These are phyloP conservation scores for Boletus bicolor DNA, from an alignment of 768 basidiomycete species.

Conservation along the genomic window DNA sequence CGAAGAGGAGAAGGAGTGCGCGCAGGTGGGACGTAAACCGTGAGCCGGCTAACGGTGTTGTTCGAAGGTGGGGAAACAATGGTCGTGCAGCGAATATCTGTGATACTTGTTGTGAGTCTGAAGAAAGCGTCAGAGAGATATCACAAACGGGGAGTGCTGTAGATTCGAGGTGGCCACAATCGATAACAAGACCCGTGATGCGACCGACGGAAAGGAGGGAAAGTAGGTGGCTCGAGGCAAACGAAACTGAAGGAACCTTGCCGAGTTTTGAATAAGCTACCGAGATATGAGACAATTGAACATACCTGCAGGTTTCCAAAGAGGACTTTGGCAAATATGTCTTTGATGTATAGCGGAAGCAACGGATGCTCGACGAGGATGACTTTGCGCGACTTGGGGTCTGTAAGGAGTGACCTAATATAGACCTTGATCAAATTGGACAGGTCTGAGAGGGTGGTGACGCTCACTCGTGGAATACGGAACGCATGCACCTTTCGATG, in stretches of 20 bases:
- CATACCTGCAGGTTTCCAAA: slow-evolving; percentile 86
- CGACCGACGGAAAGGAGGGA: slow-evolving; percentile 82
- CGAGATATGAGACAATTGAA: not conserved
- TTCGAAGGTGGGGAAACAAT: slow-evolving; percentile 74
- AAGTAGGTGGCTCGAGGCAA: slow-evolving; percentile 84
- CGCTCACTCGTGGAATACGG: slow-evolving; percentile 81
- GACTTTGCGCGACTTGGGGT: slow-evolving; percentile 93
- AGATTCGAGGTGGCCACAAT: slow-evolving; percentile 90
- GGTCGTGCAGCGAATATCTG: slow-evolving; percentile 92
- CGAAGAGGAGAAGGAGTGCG: slow-evolving; percentile 78
- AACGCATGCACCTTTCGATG: slow-evolving; percentile 65
- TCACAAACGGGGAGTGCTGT: slow-evolving; percentile 76
- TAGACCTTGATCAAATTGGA: slow-evolving; percentile 17
- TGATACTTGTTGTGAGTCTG: not conserved
- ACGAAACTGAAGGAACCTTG: slow-evolving; percentile 92
- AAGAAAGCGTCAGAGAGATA: not conserved
- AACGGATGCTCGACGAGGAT: slow-evolving; percentile 90
- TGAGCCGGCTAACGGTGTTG: slow-evolving; percentile 86
- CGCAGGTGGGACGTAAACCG: slow-evolving; percentile 78
- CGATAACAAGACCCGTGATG: slow-evolving; percentile 90
- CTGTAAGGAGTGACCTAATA: slow-evolving; percentile 82
- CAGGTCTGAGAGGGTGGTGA: not conserved
- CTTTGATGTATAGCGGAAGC: slow-evolving; percentile 83
- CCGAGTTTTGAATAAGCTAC: not conserved
- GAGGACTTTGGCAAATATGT: slow-evolving; percentile 77